A percentile compares a stretch with the other conserved stretches of the same genome.
These are phyloP conservation scores for Zizania latifolia DNA, from an alignment of 176 grass and related monocot genomes.

Conservation along the genomic window DNA sequence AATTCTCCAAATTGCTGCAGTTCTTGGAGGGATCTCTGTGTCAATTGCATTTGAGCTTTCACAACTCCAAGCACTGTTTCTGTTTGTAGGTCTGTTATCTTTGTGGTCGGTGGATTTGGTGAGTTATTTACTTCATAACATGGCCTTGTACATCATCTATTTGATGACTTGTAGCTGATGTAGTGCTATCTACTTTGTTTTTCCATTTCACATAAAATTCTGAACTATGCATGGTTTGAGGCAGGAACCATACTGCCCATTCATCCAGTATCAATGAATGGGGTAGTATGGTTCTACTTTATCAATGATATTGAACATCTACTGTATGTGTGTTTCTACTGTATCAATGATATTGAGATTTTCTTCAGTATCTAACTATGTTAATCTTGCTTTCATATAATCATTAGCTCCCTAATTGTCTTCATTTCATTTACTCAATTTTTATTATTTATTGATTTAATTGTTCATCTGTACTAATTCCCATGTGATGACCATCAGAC, in stretches of 20 bases:
- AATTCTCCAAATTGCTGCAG: slow-evolving; percentile 61
- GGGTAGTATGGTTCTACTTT: too few relatives aligned
- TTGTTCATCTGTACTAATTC: neutral
- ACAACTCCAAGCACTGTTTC: slow-evolving; percentile 55
- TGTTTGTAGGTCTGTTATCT: slow-evolving; percentile 61
- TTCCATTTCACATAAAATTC: neutral
- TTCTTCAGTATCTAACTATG: neutral
- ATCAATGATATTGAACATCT: too few relatives aligned
- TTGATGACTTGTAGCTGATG: neutral
- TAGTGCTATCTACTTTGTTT: neutral
- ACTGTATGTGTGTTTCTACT: neutral
- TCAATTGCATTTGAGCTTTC: slow-evolving; percentile 55
- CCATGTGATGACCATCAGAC: neutral
- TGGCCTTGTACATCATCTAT: neutral
- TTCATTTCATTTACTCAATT: neutral
- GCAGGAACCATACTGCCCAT: too few relatives aligned
- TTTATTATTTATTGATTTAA: neutral
- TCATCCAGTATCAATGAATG: too few relatives aligned
- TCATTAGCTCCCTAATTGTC: neutral
- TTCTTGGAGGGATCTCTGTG: slow-evolving; percentile 49
- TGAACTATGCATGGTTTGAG: neutral
- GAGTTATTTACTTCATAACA: slow-evolving; percentile 35
- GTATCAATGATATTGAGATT: neutral
- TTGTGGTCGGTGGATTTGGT: slow-evolving; percentile 83
- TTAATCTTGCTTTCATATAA: neutral